Conservation (phyloP, 148 eudicot species). For the Fagopyrum homotropicum region DNA sequence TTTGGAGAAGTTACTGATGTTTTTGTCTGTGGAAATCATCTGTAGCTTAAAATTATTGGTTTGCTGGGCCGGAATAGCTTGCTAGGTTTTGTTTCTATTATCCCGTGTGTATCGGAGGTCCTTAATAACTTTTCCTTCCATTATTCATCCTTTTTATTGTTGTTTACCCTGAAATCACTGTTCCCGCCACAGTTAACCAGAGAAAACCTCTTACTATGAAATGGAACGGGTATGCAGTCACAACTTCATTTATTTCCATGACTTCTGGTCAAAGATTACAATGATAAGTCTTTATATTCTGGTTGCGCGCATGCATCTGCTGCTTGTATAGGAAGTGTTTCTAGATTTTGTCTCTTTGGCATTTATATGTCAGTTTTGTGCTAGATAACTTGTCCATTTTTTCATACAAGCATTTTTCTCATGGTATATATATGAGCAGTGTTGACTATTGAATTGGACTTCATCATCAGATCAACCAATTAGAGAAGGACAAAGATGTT, state of each 20-base stretch:
- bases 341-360: neutral
- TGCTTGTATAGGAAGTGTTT: neutral
- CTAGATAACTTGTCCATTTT: neutral
- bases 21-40: neutral
- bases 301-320: neutral
- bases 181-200: neutral
- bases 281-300: neutral
- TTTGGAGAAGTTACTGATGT: neutral
- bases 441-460: neutral
- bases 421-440: neutral
- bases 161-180: neutral
- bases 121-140: neutral
- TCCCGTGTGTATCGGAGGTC: neutral
- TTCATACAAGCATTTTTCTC: neutral
- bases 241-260: neutral
- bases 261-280: neutral
- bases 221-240: neutral
- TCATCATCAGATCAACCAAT: slow-evolving; percentile 61
- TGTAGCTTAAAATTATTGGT: neutral
- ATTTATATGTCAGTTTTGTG: neutral
- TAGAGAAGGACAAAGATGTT: slow-evolving; percentile 98
- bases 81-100: neutral
- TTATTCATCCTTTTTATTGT: neutral
- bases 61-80: neutral
- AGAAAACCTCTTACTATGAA: neutral